These are phyloP conservation scores for Jamesozyma spencerorum DNA, from an alignment of 805 yeast genomes.

Conservation along the genomic window DNA sequence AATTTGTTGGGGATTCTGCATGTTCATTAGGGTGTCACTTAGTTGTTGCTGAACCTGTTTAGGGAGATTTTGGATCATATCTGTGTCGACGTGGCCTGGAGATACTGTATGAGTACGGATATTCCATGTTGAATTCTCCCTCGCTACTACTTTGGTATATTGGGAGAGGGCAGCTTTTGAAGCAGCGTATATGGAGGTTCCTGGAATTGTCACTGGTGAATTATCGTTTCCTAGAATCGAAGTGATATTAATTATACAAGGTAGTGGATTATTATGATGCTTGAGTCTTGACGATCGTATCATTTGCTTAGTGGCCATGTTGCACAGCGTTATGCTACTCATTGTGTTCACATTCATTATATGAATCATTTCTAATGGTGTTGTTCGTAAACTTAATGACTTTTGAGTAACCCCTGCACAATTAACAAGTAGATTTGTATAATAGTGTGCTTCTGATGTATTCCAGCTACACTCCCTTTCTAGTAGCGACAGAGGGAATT, in stretches of 20 bases:
- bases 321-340: slow-evolving; percentile 20
- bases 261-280: slow-evolving; percentile 2
- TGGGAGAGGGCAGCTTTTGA: slow-evolving; percentile 26
- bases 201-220: slow-evolving; percentile 13
- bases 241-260: slow-evolving; percentile 23
- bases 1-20: slow-evolving; percentile 9
- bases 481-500: background rate
- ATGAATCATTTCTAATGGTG: slow-evolving; percentile 8
- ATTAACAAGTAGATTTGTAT: slow-evolving; percentile 20
- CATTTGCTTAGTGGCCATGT: slow-evolving; percentile 18
- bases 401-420: slow-evolving; percentile 29
- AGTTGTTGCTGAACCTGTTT: slow-evolving; percentile 1
- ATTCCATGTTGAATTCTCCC: slow-evolving; percentile 16
- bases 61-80: slow-evolving; percentile 15
- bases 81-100: slow-evolving; percentile 24
- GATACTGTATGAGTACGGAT: slow-evolving; percentile 12
- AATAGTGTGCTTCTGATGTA: slow-evolving; percentile 7
- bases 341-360: slow-evolving; percentile 24
- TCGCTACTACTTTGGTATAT: slow-evolving; percentile 17
- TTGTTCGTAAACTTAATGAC: slow-evolving; percentile 15
- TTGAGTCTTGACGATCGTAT: too few relatives aligned
- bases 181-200: slow-evolving; percentile 27
- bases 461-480: background rate
- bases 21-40: slow-evolving; percentile 4
- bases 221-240: slow-evolving; percentile 18